Base-by-base conservation (phyloP, 768 basidiomycete genomes). In the Fistulinella prunicolor region DNA sequence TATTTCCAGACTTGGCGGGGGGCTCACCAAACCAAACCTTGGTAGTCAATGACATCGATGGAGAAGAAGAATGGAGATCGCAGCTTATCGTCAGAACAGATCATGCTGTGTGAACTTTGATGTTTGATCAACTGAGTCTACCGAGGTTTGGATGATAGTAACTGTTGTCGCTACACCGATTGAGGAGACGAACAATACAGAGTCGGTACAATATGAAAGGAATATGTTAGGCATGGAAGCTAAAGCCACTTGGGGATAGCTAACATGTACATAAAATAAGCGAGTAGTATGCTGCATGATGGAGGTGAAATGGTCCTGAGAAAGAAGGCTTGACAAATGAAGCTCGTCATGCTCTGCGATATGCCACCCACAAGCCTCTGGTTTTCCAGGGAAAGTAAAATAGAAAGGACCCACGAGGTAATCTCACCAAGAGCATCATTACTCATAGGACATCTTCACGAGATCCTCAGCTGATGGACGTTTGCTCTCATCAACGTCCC, bases 21-120 rank as follows among this genome's bases (percentile, higher is more conserved):
- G 7, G 13, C 30, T 32, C 13, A 65, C 61, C 47, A 37, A 62
- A 56, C 61, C 61, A 62, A 30, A 65, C 56, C 36, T 51, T 62
- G 20, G 57, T 2, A 12, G 34, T 17, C 3, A 7, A 35, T 19
- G 46, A 17, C 57, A 58, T 58, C 22, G 22, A 37, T 49, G 46
- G 14, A 22, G 37, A 19, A 16, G 13, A 12, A 34, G 32, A 16
- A 34, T 16, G 32, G 9, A 4, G 32, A 28, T 6, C 26, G 26
- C n/a, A n/a, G n/a, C n/a, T n/a, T n/a, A n/a, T n/a, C n/a, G n/a
- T n/a, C n/a, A n/a, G n/a, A n/a, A n/a, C n/a, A n/a, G n/a, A n/a
- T n/a, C n/a, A n/a, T n/a, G n/a, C n/a, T n/a, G n/a, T n/a, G n/a
- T n/a, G n/a, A n/a, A n/a, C n/a, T n/a, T n/a, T n/a, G n/a, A n/a